Conservation (phyloP, 805 yeast species). For the Myxozyma geophila region DNA sequence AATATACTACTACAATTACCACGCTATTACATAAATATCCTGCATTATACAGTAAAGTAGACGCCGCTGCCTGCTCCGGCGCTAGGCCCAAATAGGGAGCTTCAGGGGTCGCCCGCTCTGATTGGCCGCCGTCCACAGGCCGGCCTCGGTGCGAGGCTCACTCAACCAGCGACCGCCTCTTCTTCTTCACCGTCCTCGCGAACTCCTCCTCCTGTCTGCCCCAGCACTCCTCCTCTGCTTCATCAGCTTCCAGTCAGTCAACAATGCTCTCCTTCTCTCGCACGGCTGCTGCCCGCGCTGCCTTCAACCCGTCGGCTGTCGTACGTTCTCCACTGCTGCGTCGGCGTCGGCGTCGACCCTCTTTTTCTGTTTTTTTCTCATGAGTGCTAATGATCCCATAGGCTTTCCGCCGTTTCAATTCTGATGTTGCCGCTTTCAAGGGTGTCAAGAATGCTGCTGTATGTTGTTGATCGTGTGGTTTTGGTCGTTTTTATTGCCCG, state of each 20-base stretch:
- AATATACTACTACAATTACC: no score
- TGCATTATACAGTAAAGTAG: no score
- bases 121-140: constrained; percentile 14
- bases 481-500: neutral
- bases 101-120: constrained; percentile 13
- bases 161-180: neutral
- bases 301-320: no score
- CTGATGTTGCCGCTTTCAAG: constrained; percentile 48
- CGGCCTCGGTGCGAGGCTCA: neutral
- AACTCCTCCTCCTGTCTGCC: neutral
- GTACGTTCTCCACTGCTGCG: no score
- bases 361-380: neutral
- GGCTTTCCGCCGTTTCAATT: constrained; percentile 24
- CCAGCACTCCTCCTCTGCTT: neutral
- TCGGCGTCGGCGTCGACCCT: no score
- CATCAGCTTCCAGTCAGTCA: neutral
- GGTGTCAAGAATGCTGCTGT: constrained; percentile 48
- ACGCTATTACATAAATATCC: no score
- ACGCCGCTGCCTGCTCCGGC: constrained; percentile 21
- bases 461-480: constrained; percentile 12
- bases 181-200: neutral
- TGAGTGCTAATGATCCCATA: neutral
- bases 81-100: constrained; percentile 13
- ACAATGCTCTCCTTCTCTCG: constrained; percentile 17
- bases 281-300: neutral